phyloP scores from a whole-genome alignment of 306 rosid species.

The Glycine tomentella region DNA sequence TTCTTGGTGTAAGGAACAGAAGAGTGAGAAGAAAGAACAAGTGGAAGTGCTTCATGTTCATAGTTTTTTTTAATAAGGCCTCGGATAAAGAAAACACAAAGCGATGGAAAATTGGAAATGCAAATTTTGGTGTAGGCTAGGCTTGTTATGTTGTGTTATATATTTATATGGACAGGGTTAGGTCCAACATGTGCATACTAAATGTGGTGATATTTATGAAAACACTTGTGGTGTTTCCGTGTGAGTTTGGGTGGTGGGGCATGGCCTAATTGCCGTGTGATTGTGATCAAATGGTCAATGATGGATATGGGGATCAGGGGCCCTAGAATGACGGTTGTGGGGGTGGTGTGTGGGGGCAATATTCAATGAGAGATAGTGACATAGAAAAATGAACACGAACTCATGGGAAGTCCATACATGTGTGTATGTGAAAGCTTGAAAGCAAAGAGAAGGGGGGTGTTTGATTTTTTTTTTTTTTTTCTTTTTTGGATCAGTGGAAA shows the following conservation, averaged over 20 bases:
- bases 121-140: constrained; percentile 32
- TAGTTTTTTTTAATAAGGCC: background rate
- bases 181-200: constrained; percentile 46
- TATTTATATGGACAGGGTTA: constrained; percentile 53
- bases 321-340: constrained; percentile 17
- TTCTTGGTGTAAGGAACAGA: constrained; percentile 57
- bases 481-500: too few relatives aligned
- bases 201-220: constrained; percentile 52
- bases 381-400: background rate
- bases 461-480: too few relatives aligned
- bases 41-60: constrained; percentile 47
- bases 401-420: background rate
- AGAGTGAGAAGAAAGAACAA: constrained; percentile 47
- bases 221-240: constrained; percentile 26
- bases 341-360: constrained; percentile 56
- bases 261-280: constrained; percentile 43
- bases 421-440: constrained; percentile 36
- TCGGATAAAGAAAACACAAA: constrained; percentile 16
- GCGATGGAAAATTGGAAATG: constrained; percentile 34
- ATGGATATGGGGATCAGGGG: constrained; percentile 49
- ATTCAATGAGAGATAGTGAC: constrained; percentile 51
- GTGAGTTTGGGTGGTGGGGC: constrained; percentile 37
- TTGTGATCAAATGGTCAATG: constrained; percentile 50
- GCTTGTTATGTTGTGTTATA: constrained; percentile 34
- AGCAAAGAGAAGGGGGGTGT: constrained; percentile 4